phyloP scores from a whole-genome alignment of 73 alveolate species.

The Paraurostyla sp. region DNA sequence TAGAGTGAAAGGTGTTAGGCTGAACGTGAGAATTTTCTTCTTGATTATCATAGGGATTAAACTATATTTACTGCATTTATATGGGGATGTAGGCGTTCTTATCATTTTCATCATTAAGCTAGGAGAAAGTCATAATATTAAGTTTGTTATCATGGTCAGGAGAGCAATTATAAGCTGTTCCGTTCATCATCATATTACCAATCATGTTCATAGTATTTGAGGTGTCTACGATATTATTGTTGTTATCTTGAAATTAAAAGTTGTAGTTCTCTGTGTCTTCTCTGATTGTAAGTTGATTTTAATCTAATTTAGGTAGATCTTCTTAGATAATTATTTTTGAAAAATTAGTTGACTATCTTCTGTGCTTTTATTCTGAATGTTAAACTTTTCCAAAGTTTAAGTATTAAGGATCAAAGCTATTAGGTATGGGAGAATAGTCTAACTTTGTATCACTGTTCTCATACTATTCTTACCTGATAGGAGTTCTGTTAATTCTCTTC shows the following conservation, averaged over 20 bases:
- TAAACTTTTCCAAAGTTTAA: background rate
- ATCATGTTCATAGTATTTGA: background rate
- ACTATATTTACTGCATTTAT: no score
- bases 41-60: background rate
- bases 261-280: no score
- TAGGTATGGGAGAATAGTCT: constrained; percentile 36
- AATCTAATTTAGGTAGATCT: background rate
- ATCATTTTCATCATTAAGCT: background rate
- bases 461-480: background rate
- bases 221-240: no score
- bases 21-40: background rate
- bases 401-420: background rate
- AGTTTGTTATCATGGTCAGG: background rate
- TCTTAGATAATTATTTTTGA: background rate
- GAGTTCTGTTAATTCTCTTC: background rate
- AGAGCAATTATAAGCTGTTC: background rate
- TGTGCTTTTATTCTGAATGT: constrained; percentile 4
- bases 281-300: background rate
- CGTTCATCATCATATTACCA: background rate
- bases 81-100: background rate
- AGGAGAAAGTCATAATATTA: constrained; percentile 17
- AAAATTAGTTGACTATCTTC: background rate
- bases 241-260: no score
- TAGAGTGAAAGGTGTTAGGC: background rate
- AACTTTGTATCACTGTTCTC: constrained; percentile 39